These are phyloP conservation scores for Taiwanofungus camphoratus DNA, from an alignment of 1,284 basidiomycete genomes.

Conservation along the genomic window DNA sequence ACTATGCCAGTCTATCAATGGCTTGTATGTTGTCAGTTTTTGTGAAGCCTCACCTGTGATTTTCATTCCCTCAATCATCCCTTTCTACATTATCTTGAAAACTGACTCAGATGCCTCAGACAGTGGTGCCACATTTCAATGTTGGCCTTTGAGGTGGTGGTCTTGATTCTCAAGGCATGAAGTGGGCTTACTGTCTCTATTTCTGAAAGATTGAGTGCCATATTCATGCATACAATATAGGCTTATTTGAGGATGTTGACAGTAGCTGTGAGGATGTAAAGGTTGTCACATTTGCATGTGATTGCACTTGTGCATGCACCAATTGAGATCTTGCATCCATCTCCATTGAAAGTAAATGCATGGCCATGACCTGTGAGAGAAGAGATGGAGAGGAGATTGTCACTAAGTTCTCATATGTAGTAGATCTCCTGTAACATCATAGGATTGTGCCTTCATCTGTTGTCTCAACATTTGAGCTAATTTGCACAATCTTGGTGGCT, in stretches of 20 bases:
- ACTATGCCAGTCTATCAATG: no score
- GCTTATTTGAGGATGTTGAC: not conserved
- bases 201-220: not conserved
- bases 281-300: not conserved
- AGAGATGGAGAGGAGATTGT: slow-evolving; percentile 22
- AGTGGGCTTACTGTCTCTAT: not conserved
- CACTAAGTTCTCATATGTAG: slow-evolving; percentile 17
- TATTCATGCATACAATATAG: not conserved
- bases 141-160: not conserved
- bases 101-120: slow-evolving; percentile 21
- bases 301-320: not conserved
- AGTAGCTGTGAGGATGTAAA: not conserved
- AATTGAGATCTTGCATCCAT: not conserved
- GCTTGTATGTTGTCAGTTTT: no score
- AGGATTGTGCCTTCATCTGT: not conserved
- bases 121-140: slow-evolving; percentile 22
- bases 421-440: slow-evolving; percentile 11
- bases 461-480: no score
- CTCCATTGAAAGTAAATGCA: not conserved
- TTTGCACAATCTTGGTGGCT: slow-evolving; percentile 10
- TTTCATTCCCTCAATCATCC: slow-evolving; percentile 14
- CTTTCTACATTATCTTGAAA: slow-evolving; percentile 9
- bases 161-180: not conserved
- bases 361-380: slow-evolving; percentile 5
- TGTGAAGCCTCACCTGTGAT: slow-evolving; percentile 8